Percentiles rank a stretch among this genome's conserved stretches.
Conservation (phyloP, 2,329 filamentous ascomycete genomes). For the Aureobasidium sp. region DNA sequence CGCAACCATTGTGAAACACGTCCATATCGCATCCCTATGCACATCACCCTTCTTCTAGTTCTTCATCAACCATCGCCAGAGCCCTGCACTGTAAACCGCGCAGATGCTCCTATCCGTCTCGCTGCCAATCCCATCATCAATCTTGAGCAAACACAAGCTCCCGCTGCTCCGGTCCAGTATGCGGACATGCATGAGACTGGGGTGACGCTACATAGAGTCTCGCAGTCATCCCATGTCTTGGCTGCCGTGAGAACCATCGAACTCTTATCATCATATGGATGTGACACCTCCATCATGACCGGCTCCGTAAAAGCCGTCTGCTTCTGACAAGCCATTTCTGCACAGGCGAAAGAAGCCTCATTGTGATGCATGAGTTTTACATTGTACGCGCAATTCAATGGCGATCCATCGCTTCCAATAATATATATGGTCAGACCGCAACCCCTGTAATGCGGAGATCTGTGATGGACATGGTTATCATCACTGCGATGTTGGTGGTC, state of each 20-base stretch:
- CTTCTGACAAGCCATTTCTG: neutral
- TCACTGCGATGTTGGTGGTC: neutral
- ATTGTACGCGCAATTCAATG: constrained; percentile 4
- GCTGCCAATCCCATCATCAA: neutral
- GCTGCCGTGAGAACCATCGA: neutral
- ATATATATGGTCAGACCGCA: neutral
- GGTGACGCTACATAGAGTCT: constrained; percentile 8
- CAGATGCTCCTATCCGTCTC: neutral
- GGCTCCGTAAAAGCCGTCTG: constrained; percentile 5
- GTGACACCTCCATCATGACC: constrained; percentile 5
- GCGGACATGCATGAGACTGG: neutral
- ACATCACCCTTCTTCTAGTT: neutral
- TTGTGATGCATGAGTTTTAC: neutral
- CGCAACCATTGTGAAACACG: constrained; percentile 13
- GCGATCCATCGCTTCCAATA: neutral
- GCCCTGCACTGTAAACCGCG: neutral
- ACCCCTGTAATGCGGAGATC: neutral
- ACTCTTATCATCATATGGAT: constrained; percentile 2
- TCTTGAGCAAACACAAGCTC: constrained; percentile 5
- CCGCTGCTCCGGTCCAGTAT: neutral
- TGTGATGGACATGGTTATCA: neutral
- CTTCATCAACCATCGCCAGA: neutral
- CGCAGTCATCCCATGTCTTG: constrained; percentile 5
- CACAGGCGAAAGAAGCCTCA: neutral
- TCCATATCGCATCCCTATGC: constrained; percentile 11